Evolutionary conservation across 345 rosid genomes (phyloP).

Genomic region (Eucalyptus albens): DNA sequence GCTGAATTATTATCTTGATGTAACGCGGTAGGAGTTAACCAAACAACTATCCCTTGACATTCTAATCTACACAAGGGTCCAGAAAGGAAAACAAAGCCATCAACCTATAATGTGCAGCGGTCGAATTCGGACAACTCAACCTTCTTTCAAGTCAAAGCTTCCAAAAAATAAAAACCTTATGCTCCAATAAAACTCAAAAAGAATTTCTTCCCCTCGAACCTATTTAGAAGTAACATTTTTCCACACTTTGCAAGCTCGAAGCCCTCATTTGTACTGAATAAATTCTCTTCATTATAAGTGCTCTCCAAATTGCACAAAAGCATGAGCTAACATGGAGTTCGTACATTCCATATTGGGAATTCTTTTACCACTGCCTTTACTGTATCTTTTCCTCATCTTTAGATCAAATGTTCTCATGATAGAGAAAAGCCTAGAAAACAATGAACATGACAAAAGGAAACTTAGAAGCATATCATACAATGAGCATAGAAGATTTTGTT

Average conservation of each 20-base stretch:
- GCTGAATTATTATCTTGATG: not conserved
- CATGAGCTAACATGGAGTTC: not conserved
- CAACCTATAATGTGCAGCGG: not conserved
- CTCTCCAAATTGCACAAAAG: not conserved
- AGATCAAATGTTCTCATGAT: not conserved
- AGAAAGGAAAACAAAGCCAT: not conserved
- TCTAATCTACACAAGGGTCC: not conserved
- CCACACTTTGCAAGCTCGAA: not conserved
- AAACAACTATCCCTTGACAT: not conserved
- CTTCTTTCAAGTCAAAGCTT: not conserved
- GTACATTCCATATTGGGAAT: not conserved
- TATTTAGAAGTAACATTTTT: not conserved
- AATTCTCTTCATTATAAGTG: not conserved
- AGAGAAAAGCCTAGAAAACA: not conserved
- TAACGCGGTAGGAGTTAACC: not conserved
- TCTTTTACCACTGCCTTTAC: not conserved
- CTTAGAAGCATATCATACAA: not conserved
- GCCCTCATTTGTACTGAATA: not conserved
- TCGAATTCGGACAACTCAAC: not conserved
- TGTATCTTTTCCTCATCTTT: not conserved
- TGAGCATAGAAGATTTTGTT: not conserved
- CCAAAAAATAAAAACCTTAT: not conserved
- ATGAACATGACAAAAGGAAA: not conserved
- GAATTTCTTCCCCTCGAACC: not conserved
- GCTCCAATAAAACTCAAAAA: not conserved